These are phyloP conservation scores for Lactarius sp. DNA, from an alignment of 768 basidiomycete genomes.

Conservation along the genomic window DNA sequence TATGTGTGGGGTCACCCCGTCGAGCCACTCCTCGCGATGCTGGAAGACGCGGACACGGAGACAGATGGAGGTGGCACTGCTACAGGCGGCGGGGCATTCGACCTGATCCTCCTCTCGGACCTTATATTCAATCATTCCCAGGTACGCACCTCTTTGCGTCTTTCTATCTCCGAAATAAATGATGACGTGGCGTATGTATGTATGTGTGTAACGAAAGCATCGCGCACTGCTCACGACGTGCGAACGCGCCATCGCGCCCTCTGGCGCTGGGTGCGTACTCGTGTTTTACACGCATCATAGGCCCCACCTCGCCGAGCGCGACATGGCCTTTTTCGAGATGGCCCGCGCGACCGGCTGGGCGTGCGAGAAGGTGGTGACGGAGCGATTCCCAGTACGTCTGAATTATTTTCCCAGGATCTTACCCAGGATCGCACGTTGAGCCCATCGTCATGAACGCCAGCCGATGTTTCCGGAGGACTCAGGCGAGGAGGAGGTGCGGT, in stretches of 20 bases:
- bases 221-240: constrained; percentile 75
- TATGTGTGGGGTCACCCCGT: constrained; percentile 74
- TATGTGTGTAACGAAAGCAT: constrained; percentile 49
- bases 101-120: constrained; percentile 86
- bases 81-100: constrained; percentile 40
- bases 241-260: constrained; percentile 36
- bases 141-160: constrained; percentile 37
- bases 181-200: neutral
- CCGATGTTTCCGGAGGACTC: constrained; percentile 89
- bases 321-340: constrained; percentile 75
- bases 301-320: constrained; percentile 75
- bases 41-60: constrained; percentile 24
- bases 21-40: constrained; percentile 37
- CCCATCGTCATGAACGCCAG: constrained; percentile 33
- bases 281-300: constrained; percentile 90
- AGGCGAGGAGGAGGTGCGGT: constrained; percentile 69
- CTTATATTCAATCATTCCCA: constrained; percentile 95
- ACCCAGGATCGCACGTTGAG: no score
- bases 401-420: no score
- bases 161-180: neutral
- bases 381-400: constrained; percentile 53
- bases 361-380: constrained; percentile 63
- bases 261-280: constrained; percentile 41
- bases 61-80: constrained; percentile 23
- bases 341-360: constrained; percentile 63